Evolutionary conservation across 2,329 filamentous ascomycete genomes (phyloP).

Genomic region (Ophiostoma himal-ulmi): DNA sequence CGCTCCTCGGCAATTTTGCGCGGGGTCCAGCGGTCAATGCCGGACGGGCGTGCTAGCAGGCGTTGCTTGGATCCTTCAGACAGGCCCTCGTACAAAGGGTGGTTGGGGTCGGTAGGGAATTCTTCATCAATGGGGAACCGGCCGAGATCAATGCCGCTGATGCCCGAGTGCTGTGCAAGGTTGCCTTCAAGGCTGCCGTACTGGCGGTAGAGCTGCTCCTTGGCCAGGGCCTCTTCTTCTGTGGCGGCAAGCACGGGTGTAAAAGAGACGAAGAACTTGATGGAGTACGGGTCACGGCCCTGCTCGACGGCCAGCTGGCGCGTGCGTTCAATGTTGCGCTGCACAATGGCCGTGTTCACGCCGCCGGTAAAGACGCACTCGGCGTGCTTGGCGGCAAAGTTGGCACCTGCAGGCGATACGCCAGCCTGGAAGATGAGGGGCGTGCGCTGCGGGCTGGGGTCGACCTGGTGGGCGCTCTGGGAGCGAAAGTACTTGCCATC

Average conservation of each 20-base stretch:
- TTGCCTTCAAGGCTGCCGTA: slow-evolving; percentile 27
- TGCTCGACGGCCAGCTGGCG: slow-evolving; percentile 21
- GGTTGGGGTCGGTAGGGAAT: slow-evolving; percentile 20
- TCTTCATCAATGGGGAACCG: slow-evolving; percentile 27
- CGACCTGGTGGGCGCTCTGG: slow-evolving; percentile 8
- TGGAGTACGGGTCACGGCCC: slow-evolving; percentile 24
- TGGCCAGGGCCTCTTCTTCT: slow-evolving; percentile 26
- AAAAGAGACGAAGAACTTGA: slow-evolving; percentile 27
- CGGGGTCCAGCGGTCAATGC: slow-evolving; percentile 23
- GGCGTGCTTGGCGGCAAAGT: slow-evolving; percentile 27
- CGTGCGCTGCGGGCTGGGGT: slow-evolving; percentile 28
- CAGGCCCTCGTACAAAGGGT: slow-evolving; percentile 19
- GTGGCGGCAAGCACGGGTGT: slow-evolving; percentile 25
- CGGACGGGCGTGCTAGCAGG: slow-evolving; percentile 16
- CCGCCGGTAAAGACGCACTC: slow-evolving; percentile 27
- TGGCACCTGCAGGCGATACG: slow-evolving; percentile 24
- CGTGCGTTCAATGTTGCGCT: slow-evolving; percentile 21
- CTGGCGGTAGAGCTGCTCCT: slow-evolving; percentile 23
- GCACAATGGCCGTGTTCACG: slow-evolving; percentile 19
- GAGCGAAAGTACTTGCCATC: slow-evolving; percentile 17
- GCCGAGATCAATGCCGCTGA: slow-evolving; percentile 28
- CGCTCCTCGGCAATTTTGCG: slow-evolving; percentile 20
- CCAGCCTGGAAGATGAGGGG: slow-evolving; percentile 28
- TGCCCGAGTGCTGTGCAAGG: slow-evolving; percentile 28
- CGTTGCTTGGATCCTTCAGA: slow-evolving; percentile 17